Conservation (phyloP, 495 filamentous ascomycete genomes). For the Staphylotrichum longicolle region DNA sequence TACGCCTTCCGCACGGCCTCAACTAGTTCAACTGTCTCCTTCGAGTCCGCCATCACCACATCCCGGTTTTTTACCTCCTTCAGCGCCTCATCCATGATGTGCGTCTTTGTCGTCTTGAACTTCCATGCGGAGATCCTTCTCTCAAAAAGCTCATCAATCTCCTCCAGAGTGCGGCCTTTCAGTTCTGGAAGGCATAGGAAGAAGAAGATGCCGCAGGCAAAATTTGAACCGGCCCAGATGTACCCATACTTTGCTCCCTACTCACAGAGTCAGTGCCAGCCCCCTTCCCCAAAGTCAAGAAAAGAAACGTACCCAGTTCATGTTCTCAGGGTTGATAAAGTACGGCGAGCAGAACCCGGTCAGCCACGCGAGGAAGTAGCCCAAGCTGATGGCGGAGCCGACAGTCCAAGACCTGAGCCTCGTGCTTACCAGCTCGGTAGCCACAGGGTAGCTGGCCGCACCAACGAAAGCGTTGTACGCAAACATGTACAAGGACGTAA, state of each 20-base stretch:
- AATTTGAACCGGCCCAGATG: conserved; percentile 49
- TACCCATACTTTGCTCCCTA: conserved; percentile 51
- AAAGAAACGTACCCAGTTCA: conserved; percentile 42
- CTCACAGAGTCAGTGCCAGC: too few relatives aligned
- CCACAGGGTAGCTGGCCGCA: conserved; percentile 19
- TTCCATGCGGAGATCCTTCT: conserved; percentile 39
- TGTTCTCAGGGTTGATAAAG: conserved; percentile 32
- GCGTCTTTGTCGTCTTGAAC: conserved; percentile 39
- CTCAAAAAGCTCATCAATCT: conserved; percentile 55
- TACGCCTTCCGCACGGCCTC: background rate
- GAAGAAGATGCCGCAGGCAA: conserved; percentile 49
- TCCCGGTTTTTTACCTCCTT: conserved; percentile 29
- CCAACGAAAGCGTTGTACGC: conserved; percentile 24
- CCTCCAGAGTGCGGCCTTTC: conserved; percentile 57
- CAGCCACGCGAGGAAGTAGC: conserved; percentile 24
- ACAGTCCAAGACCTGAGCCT: conserved; percentile 23
- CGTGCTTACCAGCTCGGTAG: conserved; percentile 16
- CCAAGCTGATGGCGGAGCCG: conserved; percentile 23
- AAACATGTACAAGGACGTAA: conserved; percentile 17
- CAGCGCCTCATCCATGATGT: conserved; percentile 36
- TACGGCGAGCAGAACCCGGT: conserved; percentile 27
- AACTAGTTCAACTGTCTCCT: background rate
- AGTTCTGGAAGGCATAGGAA: conserved; percentile 50
- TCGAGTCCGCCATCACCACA: background rate
- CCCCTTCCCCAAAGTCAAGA: background rate